A percentile compares a stretch with the other conserved stretches of the same genome.
Conservation (phyloP, 257 asterid genomes). For the Salvia rosmarinus region DNA sequence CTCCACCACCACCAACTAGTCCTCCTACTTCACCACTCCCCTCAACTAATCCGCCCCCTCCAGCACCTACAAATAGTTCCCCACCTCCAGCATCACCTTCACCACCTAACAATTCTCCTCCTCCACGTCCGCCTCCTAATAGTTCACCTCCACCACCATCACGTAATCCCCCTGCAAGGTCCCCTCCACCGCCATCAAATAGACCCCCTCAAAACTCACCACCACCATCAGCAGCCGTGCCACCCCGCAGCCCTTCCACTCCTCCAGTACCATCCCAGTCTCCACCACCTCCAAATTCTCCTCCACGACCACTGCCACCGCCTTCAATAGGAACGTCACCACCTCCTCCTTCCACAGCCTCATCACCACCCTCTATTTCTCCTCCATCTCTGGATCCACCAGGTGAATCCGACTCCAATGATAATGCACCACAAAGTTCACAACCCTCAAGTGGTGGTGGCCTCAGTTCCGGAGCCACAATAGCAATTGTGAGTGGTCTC, state of each 20-base stretch:
- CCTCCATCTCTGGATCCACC: slow-evolving; percentile 52
- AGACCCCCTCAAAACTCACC: slow-evolving; percentile 45
- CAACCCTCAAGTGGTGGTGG: slow-evolving; percentile 47
- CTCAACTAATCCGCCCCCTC: slow-evolving; percentile 42
- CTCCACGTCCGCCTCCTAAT: slow-evolving; percentile 44
- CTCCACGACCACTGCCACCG: slow-evolving; percentile 48
- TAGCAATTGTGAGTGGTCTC: slow-evolving; percentile 52
- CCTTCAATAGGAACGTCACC: slow-evolving; percentile 35
- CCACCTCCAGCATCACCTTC: slow-evolving; percentile 38
- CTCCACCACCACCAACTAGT: slow-evolving; percentile 44
- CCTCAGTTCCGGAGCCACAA: slow-evolving; percentile 52
- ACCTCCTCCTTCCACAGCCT: slow-evolving; percentile 38
- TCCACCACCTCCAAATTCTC: slow-evolving; percentile 44
- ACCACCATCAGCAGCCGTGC: slow-evolving; percentile 41
- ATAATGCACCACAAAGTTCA: slow-evolving; percentile 45
- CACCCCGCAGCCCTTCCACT: slow-evolving; percentile 46
- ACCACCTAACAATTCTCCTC: slow-evolving; percentile 47
- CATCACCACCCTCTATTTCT: slow-evolving; percentile 42
- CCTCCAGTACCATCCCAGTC: slow-evolving; percentile 46
- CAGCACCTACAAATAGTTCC: slow-evolving; percentile 33
- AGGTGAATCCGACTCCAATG: slow-evolving; percentile 37
- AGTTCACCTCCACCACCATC: slow-evolving; percentile 42
- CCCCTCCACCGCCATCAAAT: slow-evolving; percentile 59
- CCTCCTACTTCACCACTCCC: slow-evolving; percentile 38
- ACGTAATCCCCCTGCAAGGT: slow-evolving; percentile 39